Evolutionary conservation across 305 asterid species (phyloP), one percentile per base, ranked within the genome.

Genomic region (Solanum aculeatissimum): DNA sequence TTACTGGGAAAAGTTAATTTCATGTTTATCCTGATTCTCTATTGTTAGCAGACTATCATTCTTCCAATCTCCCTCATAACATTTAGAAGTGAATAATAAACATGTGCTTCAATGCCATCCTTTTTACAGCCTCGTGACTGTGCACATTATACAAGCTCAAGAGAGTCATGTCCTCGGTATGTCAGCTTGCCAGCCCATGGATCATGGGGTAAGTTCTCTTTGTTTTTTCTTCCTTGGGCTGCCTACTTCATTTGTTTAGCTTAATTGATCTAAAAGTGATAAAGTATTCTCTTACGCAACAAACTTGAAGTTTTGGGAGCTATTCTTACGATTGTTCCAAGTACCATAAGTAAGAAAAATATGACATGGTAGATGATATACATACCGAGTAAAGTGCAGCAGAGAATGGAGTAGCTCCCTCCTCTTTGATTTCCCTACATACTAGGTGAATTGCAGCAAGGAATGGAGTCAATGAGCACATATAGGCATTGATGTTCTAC

Each of bases 91-190:
- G 19, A 81, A 7, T 43, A 4, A n/a, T 42, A 15, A 65, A 23
- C 29, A 27, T 19, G 54, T 51, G 42, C n/a, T 25, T 16, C 38
- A 21, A 32, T 71, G 29, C 42, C 38, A 18, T 71, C 49, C 32
- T 32, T 78, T 19, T 88, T 92, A 92, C 94, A 93, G 98, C 97
- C 97, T 80, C 92, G 96, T 72, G 99, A 94, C 87, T 95, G 98
- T 85, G 89, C 85, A 19, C 72, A 84, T 77, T 91, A 86, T 88
- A 53, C 16, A 19, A 78, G 85, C 70, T 87, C n/a, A 72, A 89
- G 86, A 81, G 88, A 94, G 9, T 82, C 84, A 43, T 95, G 98
- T 68, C 98, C 98, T 82, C 84, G 13, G 85, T 91, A 92, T 35
- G 91, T 92, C 91, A 91, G 94, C 91, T 90, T 95, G 91, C 98